Evolutionary conservation across 2,329 filamentous ascomycete genomes (phyloP).

Genomic region (Hypoxylon sp.): DNA sequence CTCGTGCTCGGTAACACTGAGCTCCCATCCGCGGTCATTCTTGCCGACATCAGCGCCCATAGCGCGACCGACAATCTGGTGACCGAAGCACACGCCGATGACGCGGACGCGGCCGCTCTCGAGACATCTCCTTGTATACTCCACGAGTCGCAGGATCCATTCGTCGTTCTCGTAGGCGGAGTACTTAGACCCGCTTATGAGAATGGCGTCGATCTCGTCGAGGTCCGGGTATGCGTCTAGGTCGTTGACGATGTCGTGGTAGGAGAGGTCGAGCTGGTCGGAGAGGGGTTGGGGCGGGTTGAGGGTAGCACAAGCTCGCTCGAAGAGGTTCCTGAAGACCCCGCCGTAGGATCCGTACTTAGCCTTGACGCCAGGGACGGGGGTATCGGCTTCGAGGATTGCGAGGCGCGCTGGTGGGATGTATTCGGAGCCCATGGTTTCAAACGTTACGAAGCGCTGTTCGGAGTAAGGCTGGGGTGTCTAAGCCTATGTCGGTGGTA

Average conservation of each 20-base stretch:
- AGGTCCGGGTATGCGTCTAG: conserved; percentile 78
- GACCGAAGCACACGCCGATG: conserved; percentile 89
- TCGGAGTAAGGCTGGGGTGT: background rate
- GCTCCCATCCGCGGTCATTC: conserved; percentile 82
- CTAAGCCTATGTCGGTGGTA: background rate
- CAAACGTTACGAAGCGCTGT: background rate
- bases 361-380: conserved; percentile 72
- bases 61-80: conserved; percentile 85
- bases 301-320: conserved; percentile 65
- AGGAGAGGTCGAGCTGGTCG: conserved; percentile 70
- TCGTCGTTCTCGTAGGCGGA: conserved; percentile 80
- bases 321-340: conserved; percentile 75
- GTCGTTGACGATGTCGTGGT: conserved; percentile 79
- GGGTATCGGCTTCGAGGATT: conserved; percentile 89
- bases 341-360: conserved; percentile 81
- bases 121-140: conserved; percentile 73
- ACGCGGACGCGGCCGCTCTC: conserved; percentile 74
- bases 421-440: conserved; percentile 52
- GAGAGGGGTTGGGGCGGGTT: conserved; percentile 58
- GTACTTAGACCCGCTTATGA: conserved; percentile 83
- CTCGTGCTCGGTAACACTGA: conserved; percentile 78
- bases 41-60: conserved; percentile 76
- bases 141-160: conserved; percentile 83
- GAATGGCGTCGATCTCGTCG: conserved; percentile 82
- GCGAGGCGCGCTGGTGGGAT: conserved; percentile 79